Conservation (phyloP, 352 stramenopile genomes). For the Phytophthora hibernalis region DNA sequence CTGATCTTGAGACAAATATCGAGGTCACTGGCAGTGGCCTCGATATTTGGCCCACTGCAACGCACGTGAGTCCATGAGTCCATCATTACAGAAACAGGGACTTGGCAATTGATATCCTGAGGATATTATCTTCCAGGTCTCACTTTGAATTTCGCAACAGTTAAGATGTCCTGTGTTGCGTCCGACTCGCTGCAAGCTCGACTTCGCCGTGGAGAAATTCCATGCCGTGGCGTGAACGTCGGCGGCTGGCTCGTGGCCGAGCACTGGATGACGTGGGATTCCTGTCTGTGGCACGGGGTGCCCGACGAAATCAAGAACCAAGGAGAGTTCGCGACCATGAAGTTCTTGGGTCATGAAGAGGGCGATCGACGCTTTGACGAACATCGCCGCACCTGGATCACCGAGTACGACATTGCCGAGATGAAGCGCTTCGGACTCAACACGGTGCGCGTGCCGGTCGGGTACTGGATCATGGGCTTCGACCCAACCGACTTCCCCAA, state of each 20-base stretch:
- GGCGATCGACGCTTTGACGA: constrained; percentile 46
- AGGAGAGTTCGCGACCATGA: constrained; percentile 84
- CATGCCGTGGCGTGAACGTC: constrained; percentile 74
- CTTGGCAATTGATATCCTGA: constrained; percentile 13
- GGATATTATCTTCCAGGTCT: constrained; percentile 18
- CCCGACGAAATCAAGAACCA: constrained; percentile 46
- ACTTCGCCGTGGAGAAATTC: constrained; percentile 64
- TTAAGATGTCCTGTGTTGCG: constrained; percentile 30
- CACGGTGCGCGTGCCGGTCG: constrained; percentile 81
- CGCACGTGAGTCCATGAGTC: constrained; percentile 27
- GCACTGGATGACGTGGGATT: constrained; percentile 79
- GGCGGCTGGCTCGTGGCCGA: constrained; percentile 83
- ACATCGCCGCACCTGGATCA: constrained; percentile 80
- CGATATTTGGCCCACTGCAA: neutral
- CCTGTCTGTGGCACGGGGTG: constrained; percentile 70
- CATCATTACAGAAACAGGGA: constrained; percentile 29
- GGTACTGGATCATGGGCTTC: constrained; percentile 84
- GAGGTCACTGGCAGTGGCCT: too few relatives aligned
- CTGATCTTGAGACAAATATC: constrained; percentile 30
- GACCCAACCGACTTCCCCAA: constrained; percentile 63
- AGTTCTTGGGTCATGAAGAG: constrained; percentile 44
- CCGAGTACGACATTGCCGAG: constrained; percentile 65
- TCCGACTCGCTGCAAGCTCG: constrained; percentile 55
- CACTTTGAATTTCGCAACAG: constrained; percentile 24
- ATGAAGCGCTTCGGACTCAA: constrained; percentile 81